Evolutionary conservation across 2,329 filamentous ascomycete genomes (phyloP), one percentile per base, ranked within the genome.

Genomic region (Hypomyces perniciosus): DNA sequence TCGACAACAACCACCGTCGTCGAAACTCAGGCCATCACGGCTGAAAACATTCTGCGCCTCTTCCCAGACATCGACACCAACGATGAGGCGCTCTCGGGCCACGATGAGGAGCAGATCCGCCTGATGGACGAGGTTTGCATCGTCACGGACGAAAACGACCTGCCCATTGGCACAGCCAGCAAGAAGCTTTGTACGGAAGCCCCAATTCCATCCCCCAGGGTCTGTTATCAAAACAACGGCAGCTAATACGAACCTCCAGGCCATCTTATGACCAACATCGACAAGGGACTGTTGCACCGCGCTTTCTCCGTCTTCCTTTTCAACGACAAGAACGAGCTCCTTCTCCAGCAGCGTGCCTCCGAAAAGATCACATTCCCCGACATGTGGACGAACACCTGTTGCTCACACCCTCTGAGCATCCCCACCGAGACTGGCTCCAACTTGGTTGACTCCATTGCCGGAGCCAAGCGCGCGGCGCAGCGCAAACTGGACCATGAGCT

Each of bases 351-450:
- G 76, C 88, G 93, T 59, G 93, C 93, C 29, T 76, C 84, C 38
- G 92, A 97, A 75, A 99, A 99, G 78, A 99, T 99, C 66, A 99
- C 93, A 6, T 99, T 99, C 74, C 92, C 93, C 44, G 90, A 96
- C 68, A 91, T 96, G 86, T 99, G 93, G 93, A 99, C 93, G 57
- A 99, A 99, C 74, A 99, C 93, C 31, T 99, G 93, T 80, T 99
- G 93, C 78, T 99, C 93, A 37, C 93, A 99, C 71, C 93, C 93
- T 5, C 80, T 99, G 54, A 88, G 89, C 50, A 87, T 96, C 59
- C 88, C 93, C 7, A 86, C 86, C 57, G 93, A 99, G 81, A 95
- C 90, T 28, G 93, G 93, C 56, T 80, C 84, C 31, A 86, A 86
- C 59, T 77, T 99, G 40, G 79, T 85, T 45, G 87, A 89, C 58